Percentiles rank a stretch among this genome's conserved stretches.
Conservation (phyloP, 768 basidiomycete species). For the Agaricus sinodeliciosus region DNA sequence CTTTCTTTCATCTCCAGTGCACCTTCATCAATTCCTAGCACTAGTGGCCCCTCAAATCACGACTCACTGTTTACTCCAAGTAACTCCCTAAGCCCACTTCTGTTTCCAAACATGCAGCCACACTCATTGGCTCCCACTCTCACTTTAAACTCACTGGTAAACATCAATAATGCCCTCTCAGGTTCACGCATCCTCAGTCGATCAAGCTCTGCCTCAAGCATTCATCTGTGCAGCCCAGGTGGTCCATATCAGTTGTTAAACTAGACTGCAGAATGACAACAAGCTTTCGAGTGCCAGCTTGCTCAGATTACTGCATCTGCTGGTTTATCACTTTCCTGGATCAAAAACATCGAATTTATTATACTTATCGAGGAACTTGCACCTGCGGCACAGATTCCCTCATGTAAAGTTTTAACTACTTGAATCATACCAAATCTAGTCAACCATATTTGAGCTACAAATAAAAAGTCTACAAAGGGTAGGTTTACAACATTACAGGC, state of each 20-base stretch:
- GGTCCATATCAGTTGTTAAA: no score
- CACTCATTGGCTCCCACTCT: no score
- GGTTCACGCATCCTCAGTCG: no score
- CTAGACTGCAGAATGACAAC: neutral
- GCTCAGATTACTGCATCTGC: conserved; percentile 24
- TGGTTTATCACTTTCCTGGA: conserved; percentile 28
- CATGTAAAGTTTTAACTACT: conserved; percentile 17
- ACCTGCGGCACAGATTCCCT: conserved; percentile 19
- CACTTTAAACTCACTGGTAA: neutral
- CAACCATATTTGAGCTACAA: neutral
- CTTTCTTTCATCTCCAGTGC: no score
- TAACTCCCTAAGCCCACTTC: no score
- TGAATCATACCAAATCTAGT: conserved; percentile 18
- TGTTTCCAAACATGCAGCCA: no score
- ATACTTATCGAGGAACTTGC: conserved; percentile 23
- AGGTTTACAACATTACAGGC: conserved; percentile 20
- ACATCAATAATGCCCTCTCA: no score
- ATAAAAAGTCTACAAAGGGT: conserved; percentile 6
- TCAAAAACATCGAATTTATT: conserved; percentile 29
- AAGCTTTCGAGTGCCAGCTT: conserved; percentile 20
- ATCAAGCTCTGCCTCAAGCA: no score
- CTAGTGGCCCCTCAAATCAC: no score
- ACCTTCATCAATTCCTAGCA: no score
- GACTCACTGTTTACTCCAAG: no score
- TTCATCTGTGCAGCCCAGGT: neutral